Base-by-base conservation (phyloP, 192 early-diverging fungal species). In the Coemansia guatemalensis region DNA sequence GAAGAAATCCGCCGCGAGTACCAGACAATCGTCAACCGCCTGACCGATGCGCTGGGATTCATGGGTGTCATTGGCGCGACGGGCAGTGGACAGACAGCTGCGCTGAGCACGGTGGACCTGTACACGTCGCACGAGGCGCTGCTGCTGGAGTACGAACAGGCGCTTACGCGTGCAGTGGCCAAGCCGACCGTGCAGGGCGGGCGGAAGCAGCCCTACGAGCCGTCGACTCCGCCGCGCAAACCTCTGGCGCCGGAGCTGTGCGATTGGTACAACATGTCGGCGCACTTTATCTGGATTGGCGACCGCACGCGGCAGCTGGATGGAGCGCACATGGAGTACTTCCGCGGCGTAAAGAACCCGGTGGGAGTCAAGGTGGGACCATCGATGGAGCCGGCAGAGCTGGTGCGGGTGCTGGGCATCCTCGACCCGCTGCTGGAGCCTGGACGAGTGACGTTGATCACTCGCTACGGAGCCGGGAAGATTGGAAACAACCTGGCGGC, bases 281-380 rank as follows among this genome's bases (percentile, higher is more conserved):
- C 97, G 3, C 97, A 99, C 79, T 98, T 95, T 71, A 84, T 99
- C 69, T 99, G 97, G 97, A 94, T 98, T 63, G 97, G 97, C 25
- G 97, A 99, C 82, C 89, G 97, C 44, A 99, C 97, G 3, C 86
- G 97, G 25, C 94, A 98, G 69, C 81, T 96, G 2, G 88, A 96
- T 69, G 95, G 94, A 25, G 97, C 90, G 0, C 97, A 99, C 62
- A 87, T 99, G 3, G 95, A 99, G 67, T 99, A 96, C 79, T 95
- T 99, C 83, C 83, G 93, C 58, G 97, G 97, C n/a, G 88, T 99
- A 53, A 85, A 85, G 55, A 99, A 99, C 79, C 97, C 97, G 5
- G 90, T 99, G 53, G 97, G 97, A 48, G 87, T 99, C 69, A 99
- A 99, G 71, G 92, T 94, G 27, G 95, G 95, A 0, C 95, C 97